Conservation (phyloP, 2,329 filamentous ascomycete genomes). For the Colletotrichum cuscutae region DNA sequence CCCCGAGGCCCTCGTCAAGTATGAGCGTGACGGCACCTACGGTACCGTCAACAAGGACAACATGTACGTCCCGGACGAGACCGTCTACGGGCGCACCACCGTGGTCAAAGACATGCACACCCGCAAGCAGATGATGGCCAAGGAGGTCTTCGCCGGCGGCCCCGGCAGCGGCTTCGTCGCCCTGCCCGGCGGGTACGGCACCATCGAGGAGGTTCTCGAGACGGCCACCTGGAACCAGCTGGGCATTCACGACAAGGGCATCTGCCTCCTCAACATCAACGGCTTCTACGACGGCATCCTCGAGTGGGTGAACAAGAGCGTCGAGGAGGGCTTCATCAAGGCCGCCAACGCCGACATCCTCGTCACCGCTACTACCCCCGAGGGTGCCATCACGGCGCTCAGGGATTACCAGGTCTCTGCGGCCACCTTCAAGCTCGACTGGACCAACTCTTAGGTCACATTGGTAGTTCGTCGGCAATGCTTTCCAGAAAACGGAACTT, state of each 20-base stretch:
- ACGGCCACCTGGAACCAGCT: constrained; percentile 95
- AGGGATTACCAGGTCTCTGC: constrained; percentile 79
- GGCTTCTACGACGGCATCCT: constrained; percentile 93
- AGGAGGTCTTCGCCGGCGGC: constrained; percentile 83
- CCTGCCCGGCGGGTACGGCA: constrained; percentile 90
- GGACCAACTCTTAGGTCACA: constrained; percentile 63
- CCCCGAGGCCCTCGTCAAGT: constrained; percentile 82
- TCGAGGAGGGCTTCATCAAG: constrained; percentile 81
- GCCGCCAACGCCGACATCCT: constrained; percentile 79
- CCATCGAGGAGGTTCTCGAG: constrained; percentile 95
- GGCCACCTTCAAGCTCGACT: constrained; percentile 83
- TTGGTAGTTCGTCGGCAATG: background rate
- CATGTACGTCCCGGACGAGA: constrained; percentile 70
- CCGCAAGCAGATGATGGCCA: constrained; percentile 92
- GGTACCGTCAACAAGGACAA: constrained; percentile 55
- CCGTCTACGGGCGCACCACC: constrained; percentile 83
- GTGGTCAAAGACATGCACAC: constrained; percentile 97
- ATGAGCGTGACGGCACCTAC: constrained; percentile 75
- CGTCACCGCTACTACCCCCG: constrained; percentile 77
- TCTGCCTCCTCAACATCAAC: constrained; percentile 87
- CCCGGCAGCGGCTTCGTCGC: constrained; percentile 91
- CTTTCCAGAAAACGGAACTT: background rate
- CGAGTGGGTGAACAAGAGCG: constrained; percentile 81
- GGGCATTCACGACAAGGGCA: constrained; percentile 84
- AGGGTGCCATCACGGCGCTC: constrained; percentile 77